Base-by-base conservation (phyloP, 164 flowering plant species). In the Buxus sempervirens region DNA sequence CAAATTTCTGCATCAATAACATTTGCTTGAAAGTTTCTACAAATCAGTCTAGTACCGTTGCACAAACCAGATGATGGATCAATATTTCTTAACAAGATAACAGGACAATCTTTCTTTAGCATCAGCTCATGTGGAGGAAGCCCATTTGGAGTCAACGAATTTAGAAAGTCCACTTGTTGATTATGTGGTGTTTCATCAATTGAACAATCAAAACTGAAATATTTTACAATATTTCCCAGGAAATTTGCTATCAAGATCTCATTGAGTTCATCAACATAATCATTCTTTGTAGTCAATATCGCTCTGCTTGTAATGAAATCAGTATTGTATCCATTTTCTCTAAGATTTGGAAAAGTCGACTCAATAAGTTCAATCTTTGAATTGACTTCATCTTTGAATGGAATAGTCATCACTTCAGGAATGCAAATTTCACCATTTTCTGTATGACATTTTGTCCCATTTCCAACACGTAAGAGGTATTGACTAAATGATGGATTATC, bases 21-120 rank as follows among this genome's bases (percentile, higher is more conserved):
- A 48, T 70, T 65, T 1, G 15, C 25, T 9, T 36, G 49, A 15
- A 66, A 71, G 9, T 18, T 13, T 42, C 24, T 48, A 26, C 68
- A 75, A 2, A 70, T 24, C 19, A 75, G 24, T 24, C 74, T 20
- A 9, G 71, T 65, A 12, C 67, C 74, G 48, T 75, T 70, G 58
- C 60, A 75, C 18, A 70, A 28, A 9, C 51, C 71, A 10, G 63
- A 36, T 13, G 62, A 26, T 5, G 68, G 71, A 58, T 67, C 75
- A 16, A 71, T 1, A 20, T 75, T 71, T 25, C 64, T 21, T 8
- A 75, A 41, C 19, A 75, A 59, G 13, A 70, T 66, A 0, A 71
- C 25, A 4, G 64, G 69, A 6, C 60, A 62, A 26, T 63, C 41
- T 49, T 38, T 9, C 27, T 60, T 75, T 5, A 70, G 38, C 5